Base-by-base conservation (phyloP, 768 basidiomycete species). In the Boletus barrowsii region DNA sequence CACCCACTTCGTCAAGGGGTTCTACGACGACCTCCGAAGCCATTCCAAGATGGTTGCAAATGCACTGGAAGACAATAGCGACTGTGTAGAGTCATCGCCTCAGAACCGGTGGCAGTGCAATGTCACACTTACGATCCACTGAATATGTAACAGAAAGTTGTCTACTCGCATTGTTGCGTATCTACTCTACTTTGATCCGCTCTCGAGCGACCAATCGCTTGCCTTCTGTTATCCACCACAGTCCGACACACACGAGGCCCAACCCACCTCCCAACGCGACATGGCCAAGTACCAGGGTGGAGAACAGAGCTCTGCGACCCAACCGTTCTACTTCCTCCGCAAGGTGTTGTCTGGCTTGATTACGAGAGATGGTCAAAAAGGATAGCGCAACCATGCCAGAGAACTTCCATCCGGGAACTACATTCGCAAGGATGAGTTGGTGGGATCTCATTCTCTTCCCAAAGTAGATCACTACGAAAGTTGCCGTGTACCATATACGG, bases 401-500 rank as follows among this genome's bases (percentile, higher is more conserved):
- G 30, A 73, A 71, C 39, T 53, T 64, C 70, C 70, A 66, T 3
- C 59, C 53, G 1, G 72, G 72, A 32, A 63, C 30, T 14, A 62
- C 35, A 44, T 52, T 54, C 15, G 47, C 29, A 42, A 62, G 36
- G 22, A 10, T 43, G 45, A 70, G 47, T 30, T 37, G 55, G 47
- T 63, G 49, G 22, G 47, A 54, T 29, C 53, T 51, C 43, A 30
- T 41, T 47, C 59, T 54, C 45, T 59, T 57, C 20, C 49, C 56
- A 70, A 84, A 88, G 66, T 77, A 90, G 3, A 55, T 55, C 5
- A 65, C 63, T 14, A 73, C 70, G 64, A 86, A 90, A 35, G 61
- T 60, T 54, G 77, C 70, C 40, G 81, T 80, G 65, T 88, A 91
- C 26, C 73, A 62, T 39, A 88, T 87, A 15, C 90, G 78, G 6